Evolutionary conservation across 31 red algal species (phyloP), one percentile per base, ranked within the genome.

Genomic region (Odonthalia washingtoniensis): DNA sequence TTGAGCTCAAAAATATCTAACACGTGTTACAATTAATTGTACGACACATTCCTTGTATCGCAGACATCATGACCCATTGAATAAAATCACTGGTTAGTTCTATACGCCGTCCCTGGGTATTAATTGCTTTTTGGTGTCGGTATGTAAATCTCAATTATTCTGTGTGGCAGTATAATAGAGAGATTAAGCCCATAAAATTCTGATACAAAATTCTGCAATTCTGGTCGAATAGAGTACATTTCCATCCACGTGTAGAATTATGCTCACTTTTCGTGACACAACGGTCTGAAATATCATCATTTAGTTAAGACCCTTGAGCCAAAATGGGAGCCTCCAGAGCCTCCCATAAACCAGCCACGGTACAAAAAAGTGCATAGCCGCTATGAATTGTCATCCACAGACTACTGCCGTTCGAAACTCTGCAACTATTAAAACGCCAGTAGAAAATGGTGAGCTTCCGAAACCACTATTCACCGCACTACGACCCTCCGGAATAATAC

Each of bases 191-290:
- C n/a, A n/a, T n/a, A n/a, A n/a, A n/a, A n/a, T n/a, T n/a, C n/a
- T n/a, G n/a, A n/a, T n/a, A n/a, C n/a, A n/a, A n/a, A n/a, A n/a
- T n/a, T n/a, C n/a, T n/a, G n/a, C n/a, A n/a, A n/a, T n/a, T n/a
- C n/a, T n/a, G n/a, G n/a, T n/a, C n/a, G n/a, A n/a, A n/a, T n/a
- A n/a, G n/a, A n/a, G n/a, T n/a, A n/a, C n/a, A n/a, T n/a, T n/a
- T n/a, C n/a, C n/a, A n/a, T n/a, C n/a, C n/a, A 42, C 17, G 76
- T 61, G 52, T 61, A 24, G 52, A 61, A 61, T 61, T 61, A 61
- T 61, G 14, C 24, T 14, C 24, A 61, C 24, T 61, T 24, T 24
- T 61, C 52, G 52, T 14, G 52, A 61, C 16, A 17, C 16, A 61
- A 61, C 52, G 52, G 52, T 14, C 52, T 61, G 52, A 61, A 61